Percentiles rank a stretch among this genome's conserved stretches.
phyloP scores from a whole-genome alignment of 352 stramenopile genomes.

The Globisporangium lucens region DNA sequence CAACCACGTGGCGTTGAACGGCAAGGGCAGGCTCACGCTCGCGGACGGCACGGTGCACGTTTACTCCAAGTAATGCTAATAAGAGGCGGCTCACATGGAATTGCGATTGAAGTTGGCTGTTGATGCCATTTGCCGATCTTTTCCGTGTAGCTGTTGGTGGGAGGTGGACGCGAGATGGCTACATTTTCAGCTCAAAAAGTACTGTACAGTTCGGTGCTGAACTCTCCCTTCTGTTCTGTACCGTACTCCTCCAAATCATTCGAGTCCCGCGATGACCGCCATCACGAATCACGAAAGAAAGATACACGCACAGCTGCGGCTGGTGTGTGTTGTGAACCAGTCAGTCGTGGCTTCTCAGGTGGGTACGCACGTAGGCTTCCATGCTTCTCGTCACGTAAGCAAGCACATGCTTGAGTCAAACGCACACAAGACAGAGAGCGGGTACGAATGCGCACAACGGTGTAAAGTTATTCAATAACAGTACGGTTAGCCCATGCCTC shows the following conservation, averaged over 20 bases:
- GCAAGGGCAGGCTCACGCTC: constrained; percentile 62
- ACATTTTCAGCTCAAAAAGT: neutral
- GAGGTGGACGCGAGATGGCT: neutral
- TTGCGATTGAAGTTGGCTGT: neutral
- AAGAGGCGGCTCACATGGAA: neutral
- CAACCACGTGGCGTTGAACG: constrained; percentile 79
- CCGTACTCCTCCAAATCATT: neutral
- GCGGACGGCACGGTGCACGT: constrained; percentile 72
- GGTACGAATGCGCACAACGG: neutral
- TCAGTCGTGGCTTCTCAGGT: neutral
- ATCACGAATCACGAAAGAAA: neutral
- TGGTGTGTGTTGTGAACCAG: neutral
- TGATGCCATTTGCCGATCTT: neutral
- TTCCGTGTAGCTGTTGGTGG: neutral
- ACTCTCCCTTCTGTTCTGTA: neutral
- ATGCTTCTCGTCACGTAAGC: neutral
- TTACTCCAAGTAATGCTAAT: constrained; percentile 37
- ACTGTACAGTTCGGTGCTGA: neutral
- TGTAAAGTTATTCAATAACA: neutral
- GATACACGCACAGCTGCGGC: neutral
- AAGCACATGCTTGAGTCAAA: neutral
- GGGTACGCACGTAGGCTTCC: neutral
- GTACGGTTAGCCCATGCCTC: no score
- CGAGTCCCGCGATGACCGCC: neutral
- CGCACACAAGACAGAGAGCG: neutral